Conservation (phyloP, 2,329 filamentous ascomycete species). For the Chaetomium sp. region DNA sequence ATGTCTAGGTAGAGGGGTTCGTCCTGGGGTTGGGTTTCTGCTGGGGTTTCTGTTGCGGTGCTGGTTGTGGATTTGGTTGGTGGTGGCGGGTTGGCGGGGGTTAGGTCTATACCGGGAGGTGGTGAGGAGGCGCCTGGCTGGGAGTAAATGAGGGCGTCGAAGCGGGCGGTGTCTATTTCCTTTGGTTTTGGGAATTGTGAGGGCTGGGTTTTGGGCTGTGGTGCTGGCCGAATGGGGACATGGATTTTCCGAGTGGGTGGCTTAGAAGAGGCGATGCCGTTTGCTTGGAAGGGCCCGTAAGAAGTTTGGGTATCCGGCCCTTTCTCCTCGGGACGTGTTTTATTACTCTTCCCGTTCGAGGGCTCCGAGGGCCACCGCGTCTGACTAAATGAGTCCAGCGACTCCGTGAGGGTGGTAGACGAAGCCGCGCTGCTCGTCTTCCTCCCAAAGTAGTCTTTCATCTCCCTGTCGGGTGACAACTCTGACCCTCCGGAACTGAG, state of each 20-base stretch:
- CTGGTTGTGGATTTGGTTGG: background rate
- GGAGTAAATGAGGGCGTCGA: constrained; percentile 28
- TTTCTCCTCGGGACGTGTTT: background rate
- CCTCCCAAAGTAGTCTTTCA: constrained; percentile 2
- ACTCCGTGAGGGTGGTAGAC: background rate
- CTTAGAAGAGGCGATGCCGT: constrained; percentile 3
- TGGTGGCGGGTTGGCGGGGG: background rate
- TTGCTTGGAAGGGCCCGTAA: constrained; percentile 7
- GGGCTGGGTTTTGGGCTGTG: background rate
- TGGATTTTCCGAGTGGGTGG: background rate
- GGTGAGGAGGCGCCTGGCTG: constrained; percentile 25
- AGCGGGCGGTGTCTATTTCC: constrained; percentile 14
- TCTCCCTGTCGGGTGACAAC: background rate
- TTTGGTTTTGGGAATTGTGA: constrained; percentile 7
- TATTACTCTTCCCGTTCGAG: constrained; percentile 3
- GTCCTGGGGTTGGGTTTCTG: constrained; percentile 25
- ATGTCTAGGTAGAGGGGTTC: constrained; percentile 48
- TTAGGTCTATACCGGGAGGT: constrained; percentile 21
- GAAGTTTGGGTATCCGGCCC: background rate
- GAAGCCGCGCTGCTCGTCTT: constrained; percentile 7
- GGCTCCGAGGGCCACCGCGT: background rate
- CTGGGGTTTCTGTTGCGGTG: constrained; percentile 4
- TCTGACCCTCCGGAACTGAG: background rate
- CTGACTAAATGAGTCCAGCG: background rate
- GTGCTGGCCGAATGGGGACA: constrained; percentile 1